A percentile compares a stretch with the other conserved stretches of the same genome.
Evolutionary conservation across 2,329 filamentous ascomycete genomes (phyloP).

Genomic region (Fusarium algeriense): DNA sequence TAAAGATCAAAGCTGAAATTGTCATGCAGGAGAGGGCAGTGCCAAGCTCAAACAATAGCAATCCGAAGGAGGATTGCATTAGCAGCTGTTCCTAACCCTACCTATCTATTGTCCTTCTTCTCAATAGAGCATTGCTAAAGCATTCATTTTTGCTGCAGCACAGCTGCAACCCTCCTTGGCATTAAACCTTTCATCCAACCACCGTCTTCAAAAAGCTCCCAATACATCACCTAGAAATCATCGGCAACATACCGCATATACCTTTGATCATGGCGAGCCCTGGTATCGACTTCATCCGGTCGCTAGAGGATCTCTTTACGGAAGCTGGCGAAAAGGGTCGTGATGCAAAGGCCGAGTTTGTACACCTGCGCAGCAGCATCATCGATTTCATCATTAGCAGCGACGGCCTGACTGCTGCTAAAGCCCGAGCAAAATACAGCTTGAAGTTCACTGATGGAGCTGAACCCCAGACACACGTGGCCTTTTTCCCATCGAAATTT

Average conservation of each 20-base stretch:
- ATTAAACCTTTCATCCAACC: background rate
- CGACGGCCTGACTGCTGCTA: constrained; percentile 26
- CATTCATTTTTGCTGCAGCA: background rate
- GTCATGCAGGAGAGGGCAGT: background rate
- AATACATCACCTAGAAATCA: background rate
- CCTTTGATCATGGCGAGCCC: background rate
- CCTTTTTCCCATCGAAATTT: constrained; percentile 19
- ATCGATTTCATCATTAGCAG: constrained; percentile 26
- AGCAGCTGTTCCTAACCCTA: background rate
- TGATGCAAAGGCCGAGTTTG: constrained; percentile 26
- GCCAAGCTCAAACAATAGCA: background rate
- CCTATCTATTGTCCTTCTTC: background rate
- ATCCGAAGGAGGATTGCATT: background rate
- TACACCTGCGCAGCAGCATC: constrained; percentile 18
- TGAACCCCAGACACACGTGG: constrained; percentile 17
- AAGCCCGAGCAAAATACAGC: constrained; percentile 23
- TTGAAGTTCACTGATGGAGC: constrained; percentile 41
- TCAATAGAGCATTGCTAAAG: background rate
- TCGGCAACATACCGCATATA: background rate
- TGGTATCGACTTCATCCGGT: constrained; percentile 31
- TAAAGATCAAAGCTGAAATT: background rate
- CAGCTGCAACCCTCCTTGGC: background rate
- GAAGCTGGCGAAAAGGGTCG: constrained; percentile 28
- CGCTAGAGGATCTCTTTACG: constrained; percentile 33
- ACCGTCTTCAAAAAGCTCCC: background rate